Evolutionary conservation across 2,329 filamentous ascomycete genomes (phyloP).

Genomic region (Cladosporium oxysporum): DNA sequence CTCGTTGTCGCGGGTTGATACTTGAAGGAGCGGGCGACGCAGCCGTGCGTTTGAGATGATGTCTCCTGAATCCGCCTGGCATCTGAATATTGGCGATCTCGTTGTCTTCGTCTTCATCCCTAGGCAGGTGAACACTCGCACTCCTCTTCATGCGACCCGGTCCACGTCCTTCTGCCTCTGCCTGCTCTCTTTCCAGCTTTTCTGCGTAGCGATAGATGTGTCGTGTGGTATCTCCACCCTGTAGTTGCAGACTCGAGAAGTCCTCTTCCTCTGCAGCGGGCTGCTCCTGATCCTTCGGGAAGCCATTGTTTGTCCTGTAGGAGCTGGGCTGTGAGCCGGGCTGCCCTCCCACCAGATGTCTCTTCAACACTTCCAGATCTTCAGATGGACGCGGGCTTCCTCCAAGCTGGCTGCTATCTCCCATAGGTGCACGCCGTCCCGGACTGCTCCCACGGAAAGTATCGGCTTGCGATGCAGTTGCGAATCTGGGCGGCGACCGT

Average conservation of each 20-base stretch:
- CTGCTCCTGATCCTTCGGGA: conserved; percentile 32
- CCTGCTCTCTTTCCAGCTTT: conserved; percentile 78
- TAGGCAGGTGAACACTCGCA: conserved; percentile 82
- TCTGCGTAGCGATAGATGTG: conserved; percentile 97
- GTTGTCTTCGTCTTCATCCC: conserved; percentile 72
- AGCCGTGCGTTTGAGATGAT: conserved; percentile 79
- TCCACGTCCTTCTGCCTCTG: conserved; percentile 63
- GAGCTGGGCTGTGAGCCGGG: conserved; percentile 38
- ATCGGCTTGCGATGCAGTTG: conserved; percentile 17
- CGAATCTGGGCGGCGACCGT: conserved; percentile 66
- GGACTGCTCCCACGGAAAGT: conserved; percentile 37
- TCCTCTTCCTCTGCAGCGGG: conserved; percentile 63
- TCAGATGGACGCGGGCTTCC: conserved; percentile 66
- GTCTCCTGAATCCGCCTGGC: conserved; percentile 88
- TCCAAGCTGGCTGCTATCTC: conserved; percentile 50
- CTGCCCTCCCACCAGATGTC: conserved; percentile 79
- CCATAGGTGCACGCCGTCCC: conserved; percentile 58
- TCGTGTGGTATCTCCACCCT: conserved; percentile 91
- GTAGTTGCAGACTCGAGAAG: conserved; percentile 89
- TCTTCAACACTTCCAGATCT: conserved; percentile 86
- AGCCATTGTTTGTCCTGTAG: conserved; percentile 27
- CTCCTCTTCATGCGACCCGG: conserved; percentile 69
- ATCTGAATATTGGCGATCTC: conserved; percentile 91
- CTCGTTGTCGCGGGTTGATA: conserved; percentile 41
- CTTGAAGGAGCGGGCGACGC: conserved; percentile 53